Percentiles rank a stretch among this genome's conserved stretches.
phyloP scores from a whole-genome alignment of 176 grass and related monocot genomes.

The Aegilops tauschii region DNA sequence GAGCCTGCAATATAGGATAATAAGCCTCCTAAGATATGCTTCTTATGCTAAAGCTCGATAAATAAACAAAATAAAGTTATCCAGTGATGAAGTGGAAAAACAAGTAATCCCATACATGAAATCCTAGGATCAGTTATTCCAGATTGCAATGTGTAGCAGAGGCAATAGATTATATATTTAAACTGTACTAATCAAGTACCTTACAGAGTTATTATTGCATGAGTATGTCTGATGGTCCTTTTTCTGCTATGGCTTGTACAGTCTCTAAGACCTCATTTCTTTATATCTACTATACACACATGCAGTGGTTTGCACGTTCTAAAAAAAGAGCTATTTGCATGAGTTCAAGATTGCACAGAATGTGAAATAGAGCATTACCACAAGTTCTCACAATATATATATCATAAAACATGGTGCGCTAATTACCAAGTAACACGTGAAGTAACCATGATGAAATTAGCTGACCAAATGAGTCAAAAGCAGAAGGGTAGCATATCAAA shows the following conservation, averaged over 20 bases:
- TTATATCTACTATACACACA: neutral
- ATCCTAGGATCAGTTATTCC: neutral
- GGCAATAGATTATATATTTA: neutral
- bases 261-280: neutral
- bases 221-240: neutral
- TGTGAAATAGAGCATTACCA: constrained; percentile 9
- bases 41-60: neutral
- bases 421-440: constrained; percentile 7
- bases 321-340: neutral
- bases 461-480: neutral
- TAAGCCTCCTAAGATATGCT: constrained; percentile 29
- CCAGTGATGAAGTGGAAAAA: neutral
- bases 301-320: neutral
- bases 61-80: constrained; percentile 2
- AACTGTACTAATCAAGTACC: neutral
- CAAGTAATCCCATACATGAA: constrained; percentile 19
- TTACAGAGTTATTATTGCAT: neutral
- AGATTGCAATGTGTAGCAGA: neutral
- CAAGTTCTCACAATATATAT: neutral
- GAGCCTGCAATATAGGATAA: constrained; percentile 50
- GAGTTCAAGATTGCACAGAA: neutral
- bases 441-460: neutral
- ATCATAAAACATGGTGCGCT: neutral
- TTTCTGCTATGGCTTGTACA: neutral
- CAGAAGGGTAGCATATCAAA: neutral